Percentiles rank a stretch among this genome's conserved stretches.
These are phyloP conservation scores for Vitis riparia DNA, from an alignment of 164 flowering plant species.

Conservation along the genomic window DNA sequence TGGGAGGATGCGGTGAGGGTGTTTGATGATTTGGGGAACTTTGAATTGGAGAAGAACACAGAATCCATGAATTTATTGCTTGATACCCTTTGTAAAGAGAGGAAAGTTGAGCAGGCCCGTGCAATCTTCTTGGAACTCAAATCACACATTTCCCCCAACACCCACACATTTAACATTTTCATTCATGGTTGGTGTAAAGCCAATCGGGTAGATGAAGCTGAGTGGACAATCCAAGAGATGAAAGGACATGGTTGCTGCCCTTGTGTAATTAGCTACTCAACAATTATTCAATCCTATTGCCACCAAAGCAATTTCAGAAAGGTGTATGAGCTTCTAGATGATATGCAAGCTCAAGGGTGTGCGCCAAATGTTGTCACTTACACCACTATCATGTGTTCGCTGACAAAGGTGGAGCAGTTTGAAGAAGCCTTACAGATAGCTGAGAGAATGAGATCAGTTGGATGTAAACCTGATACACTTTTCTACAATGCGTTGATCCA, in stretches of 20 bases:
- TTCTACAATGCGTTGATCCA: slow-evolving; percentile 70
- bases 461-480: slow-evolving; percentile 64
- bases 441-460: slow-evolving; percentile 48
- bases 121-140: slow-evolving; percentile 59
- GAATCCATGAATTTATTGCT: slow-evolving; percentile 83
- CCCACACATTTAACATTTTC: slow-evolving; percentile 60
- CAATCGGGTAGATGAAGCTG: slow-evolving; percentile 67
- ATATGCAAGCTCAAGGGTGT: slow-evolving; percentile 67
- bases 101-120: slow-evolving; percentile 68
- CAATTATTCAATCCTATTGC: slow-evolving; percentile 65
- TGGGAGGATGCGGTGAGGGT: slow-evolving; percentile 60
- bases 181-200: slow-evolving; percentile 73
- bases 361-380: slow-evolving; percentile 69
- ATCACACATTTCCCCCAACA: slow-evolving; percentile 57
- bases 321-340: slow-evolving; percentile 65
- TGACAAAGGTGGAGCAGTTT: slow-evolving; percentile 39
- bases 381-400: slow-evolving; percentile 61
- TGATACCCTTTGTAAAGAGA: slow-evolving; percentile 80
- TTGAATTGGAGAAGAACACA: slow-evolving; percentile 65
- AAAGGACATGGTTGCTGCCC: slow-evolving; percentile 69
- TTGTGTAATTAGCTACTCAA: slow-evolving; percentile 79
- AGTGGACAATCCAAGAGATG: slow-evolving; percentile 89
- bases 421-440: slow-evolving; percentile 60
- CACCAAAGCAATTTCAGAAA: slow-evolving; percentile 39
- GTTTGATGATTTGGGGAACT: slow-evolving; percentile 49